Percentiles rank a stretch among this genome's conserved stretches.
Evolutionary conservation across 2,329 filamentous ascomycete genomes (phyloP).

Genomic region (Fusarium citri): DNA sequence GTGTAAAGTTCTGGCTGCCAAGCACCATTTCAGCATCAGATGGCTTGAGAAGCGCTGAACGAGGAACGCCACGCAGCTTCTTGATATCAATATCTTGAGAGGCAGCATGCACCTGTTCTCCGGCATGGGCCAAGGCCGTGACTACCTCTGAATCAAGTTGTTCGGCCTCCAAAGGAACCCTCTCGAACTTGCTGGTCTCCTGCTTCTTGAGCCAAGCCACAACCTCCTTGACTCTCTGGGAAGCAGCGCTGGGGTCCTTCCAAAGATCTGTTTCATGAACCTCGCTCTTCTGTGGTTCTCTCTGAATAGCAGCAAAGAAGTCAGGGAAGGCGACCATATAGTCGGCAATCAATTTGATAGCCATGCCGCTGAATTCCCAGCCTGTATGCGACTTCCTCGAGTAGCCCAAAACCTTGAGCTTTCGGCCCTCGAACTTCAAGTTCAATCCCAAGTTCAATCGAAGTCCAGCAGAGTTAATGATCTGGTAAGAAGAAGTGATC

Average conservation of each 20-base stretch:
- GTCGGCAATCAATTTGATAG: slow-evolving; percentile 81
- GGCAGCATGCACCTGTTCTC: slow-evolving; percentile 70
- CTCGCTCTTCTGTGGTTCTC: slow-evolving; percentile 86
- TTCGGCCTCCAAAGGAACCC: slow-evolving; percentile 94
- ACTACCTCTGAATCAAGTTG: slow-evolving; percentile 95
- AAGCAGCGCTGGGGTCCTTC: slow-evolving; percentile 75
- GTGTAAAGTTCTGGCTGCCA: slow-evolving; percentile 81
- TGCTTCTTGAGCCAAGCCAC: slow-evolving; percentile 91
- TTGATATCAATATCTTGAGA: slow-evolving; percentile 69
- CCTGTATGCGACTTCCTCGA: slow-evolving; percentile 86
- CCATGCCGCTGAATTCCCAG: slow-evolving; percentile 94
- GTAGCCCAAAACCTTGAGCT: slow-evolving; percentile 95
- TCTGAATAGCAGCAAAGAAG: slow-evolving; percentile 89
- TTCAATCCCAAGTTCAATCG: slow-evolving; percentile 94
- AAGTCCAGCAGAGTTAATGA: slow-evolving; percentile 80
- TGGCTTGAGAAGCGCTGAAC: slow-evolving; percentile 91
- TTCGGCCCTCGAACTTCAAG: slow-evolving; percentile 95
- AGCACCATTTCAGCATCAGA: slow-evolving; percentile 94
- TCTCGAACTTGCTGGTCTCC: slow-evolving; percentile 91
- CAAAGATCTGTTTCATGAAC: slow-evolving; percentile 90
- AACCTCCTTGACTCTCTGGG: slow-evolving; percentile 90
- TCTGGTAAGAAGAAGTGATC: slow-evolving; percentile 93
- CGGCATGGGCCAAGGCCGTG: slow-evolving; percentile 79
- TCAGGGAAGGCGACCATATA: slow-evolving; percentile 97
- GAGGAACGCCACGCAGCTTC: slow-evolving; percentile 83